A percentile compares a stretch with the other conserved stretches of the same genome.
These are phyloP conservation scores for Ogataea sp. DNA, from an alignment of 805 yeast genomes.

Conservation along the genomic window DNA sequence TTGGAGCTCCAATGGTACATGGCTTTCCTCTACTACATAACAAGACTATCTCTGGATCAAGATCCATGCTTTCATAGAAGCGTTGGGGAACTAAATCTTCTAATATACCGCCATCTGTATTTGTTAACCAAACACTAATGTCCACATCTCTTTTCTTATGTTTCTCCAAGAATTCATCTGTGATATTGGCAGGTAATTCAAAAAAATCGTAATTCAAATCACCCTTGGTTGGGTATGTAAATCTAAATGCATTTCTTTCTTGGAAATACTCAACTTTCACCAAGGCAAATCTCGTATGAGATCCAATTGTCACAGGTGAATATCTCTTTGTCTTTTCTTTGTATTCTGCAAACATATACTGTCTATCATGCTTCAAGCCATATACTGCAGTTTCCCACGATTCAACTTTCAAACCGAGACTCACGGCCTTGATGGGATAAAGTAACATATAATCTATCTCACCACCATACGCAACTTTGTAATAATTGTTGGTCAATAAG, in stretches of 20 bases:
- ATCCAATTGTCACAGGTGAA: slow-evolving; percentile 10
- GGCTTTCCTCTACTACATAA: slow-evolving; percentile 20
- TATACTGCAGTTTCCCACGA: slow-evolving; percentile 19
- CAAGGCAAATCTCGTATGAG: slow-evolving; percentile 7
- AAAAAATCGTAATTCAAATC: slow-evolving; percentile 2
- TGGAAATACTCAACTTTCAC: slow-evolving; percentile 8
- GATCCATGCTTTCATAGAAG: slow-evolving; percentile 10
- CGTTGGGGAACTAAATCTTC: slow-evolving; percentile 12
- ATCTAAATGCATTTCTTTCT: slow-evolving; percentile 9
- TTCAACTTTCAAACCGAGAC: slow-evolving; percentile 16
- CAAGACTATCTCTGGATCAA: slow-evolving; percentile 14
- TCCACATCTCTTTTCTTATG: slow-evolving; percentile 8
- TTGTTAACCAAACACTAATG: slow-evolving; percentile 14
- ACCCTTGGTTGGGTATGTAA: slow-evolving; percentile 9
- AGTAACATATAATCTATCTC: slow-evolving; percentile 15
- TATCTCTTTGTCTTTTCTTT: slow-evolving; percentile 8
- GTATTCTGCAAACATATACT: slow-evolving; percentile 15
- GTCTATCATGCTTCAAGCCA: slow-evolving; percentile 22
- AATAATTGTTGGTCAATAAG: not conserved
- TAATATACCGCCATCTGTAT: slow-evolving; percentile 13
- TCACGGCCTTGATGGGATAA: slow-evolving; percentile 23
- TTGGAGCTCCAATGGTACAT: slow-evolving; percentile 14
- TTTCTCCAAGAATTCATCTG: slow-evolving; percentile 9
- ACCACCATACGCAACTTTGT: slow-evolving; percentile 16
- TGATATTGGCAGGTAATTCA: slow-evolving; percentile 13